Conservation (phyloP, 257 asterid species). For the Echium plantagineum region DNA sequence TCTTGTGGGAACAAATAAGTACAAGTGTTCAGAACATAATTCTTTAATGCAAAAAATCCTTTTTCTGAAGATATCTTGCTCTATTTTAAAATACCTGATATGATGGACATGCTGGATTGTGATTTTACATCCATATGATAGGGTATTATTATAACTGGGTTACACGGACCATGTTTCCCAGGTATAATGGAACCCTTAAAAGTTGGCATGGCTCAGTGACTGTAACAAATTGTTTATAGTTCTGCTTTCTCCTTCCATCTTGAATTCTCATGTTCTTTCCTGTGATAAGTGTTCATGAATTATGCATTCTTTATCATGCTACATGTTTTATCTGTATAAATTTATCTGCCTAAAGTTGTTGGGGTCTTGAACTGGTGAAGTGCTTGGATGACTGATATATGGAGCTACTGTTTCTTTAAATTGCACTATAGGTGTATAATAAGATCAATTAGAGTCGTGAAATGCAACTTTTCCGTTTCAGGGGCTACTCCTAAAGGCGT, state of each 20-base stretch:
- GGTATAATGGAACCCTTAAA: too few relatives aligned
- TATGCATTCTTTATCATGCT: too few relatives aligned
- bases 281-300: too few relatives aligned
- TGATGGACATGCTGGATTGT: not conserved
- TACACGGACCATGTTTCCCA: not conserved
- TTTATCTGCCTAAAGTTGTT: not conserved
- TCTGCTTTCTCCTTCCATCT: too few relatives aligned
- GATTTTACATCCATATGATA: not conserved
- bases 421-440: not conserved
- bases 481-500: constrained; percentile 99
- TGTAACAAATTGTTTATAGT: not conserved
- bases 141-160: not conserved
- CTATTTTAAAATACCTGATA: too few relatives aligned
- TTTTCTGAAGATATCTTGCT: not conserved
- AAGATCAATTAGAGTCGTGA: not conserved
- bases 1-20: not conserved
- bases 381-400: not conserved
- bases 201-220: not conserved
- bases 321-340: too few relatives aligned
- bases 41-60: not conserved
- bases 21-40: not conserved
- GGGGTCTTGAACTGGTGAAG: not conserved
- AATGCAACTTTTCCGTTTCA: constrained; percentile 21
- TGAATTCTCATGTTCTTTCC: too few relatives aligned
- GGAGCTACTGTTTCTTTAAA: too few relatives aligned